phyloP scores from a whole-genome alignment of 257 asterid species.

The Salvia splendens region DNA sequence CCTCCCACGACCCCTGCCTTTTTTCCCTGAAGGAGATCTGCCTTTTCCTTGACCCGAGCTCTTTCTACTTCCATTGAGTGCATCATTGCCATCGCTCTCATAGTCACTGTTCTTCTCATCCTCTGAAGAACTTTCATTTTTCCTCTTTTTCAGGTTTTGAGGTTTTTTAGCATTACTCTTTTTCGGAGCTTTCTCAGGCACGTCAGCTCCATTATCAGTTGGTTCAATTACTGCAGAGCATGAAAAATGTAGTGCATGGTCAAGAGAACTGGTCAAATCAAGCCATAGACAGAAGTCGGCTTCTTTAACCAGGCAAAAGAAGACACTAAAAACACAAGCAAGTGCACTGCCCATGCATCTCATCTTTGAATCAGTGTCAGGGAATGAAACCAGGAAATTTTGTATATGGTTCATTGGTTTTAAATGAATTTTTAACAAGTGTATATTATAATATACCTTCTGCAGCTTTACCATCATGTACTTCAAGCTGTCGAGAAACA shows the following conservation, averaged over 20 bases:
- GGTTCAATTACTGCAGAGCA: conserved; percentile 49
- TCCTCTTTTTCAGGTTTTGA: conserved; percentile 64
- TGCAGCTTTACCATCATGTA: conserved; percentile 77
- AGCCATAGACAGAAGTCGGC: background rate
- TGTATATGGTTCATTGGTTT: background rate
- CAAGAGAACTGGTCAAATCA: no score
- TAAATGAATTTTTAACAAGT: conserved; percentile 5
- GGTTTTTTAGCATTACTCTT: conserved; percentile 43
- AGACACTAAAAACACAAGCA: conserved; percentile 1
- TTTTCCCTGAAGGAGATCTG: conserved; percentile 41
- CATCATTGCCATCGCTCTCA: conserved; percentile 54
- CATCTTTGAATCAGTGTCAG: background rate
- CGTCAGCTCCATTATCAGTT: conserved; percentile 37
- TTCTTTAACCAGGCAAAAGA: background rate
- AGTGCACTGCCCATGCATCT: background rate
- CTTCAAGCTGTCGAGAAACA: conserved; percentile 65
- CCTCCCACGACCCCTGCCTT: conserved; percentile 63
- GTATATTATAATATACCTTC: conserved; percentile 62
- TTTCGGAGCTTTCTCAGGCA: conserved; percentile 43
- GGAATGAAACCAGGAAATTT: no score
- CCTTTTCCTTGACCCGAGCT: conserved; percentile 57
- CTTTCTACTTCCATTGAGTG: conserved; percentile 44
- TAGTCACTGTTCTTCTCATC: conserved; percentile 51
- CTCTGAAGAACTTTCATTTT: conserved; percentile 61
- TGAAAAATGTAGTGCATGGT: conserved; percentile 18